These are phyloP conservation scores for Selaginella moellendorffii DNA, from an alignment of 75 land plant genomes.

Conservation along the genomic window DNA sequence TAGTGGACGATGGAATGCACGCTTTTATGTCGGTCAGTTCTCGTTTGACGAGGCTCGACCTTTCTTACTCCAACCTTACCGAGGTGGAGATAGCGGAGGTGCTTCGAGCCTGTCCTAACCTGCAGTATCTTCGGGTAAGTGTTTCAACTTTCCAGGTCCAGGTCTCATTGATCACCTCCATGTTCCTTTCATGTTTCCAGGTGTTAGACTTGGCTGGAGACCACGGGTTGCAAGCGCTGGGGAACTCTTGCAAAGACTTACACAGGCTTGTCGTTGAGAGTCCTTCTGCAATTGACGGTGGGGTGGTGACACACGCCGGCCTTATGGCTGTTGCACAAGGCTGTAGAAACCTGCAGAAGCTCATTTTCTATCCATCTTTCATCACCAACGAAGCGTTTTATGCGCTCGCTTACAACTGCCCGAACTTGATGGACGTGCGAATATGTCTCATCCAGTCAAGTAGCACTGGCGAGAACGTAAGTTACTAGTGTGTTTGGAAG, in stretches of 20 bases:
- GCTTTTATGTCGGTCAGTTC: conserved; percentile 13
- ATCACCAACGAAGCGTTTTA: conserved; percentile 28
- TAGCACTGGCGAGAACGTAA: conserved; percentile 6
- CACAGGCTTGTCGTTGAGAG: conserved; percentile 33
- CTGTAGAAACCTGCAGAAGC: conserved; percentile 23
- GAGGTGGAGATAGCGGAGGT: conserved; percentile 14
- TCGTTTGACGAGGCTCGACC: conserved; percentile 15
- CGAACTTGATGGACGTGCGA: conserved; percentile 27
- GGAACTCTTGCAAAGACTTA: conserved; percentile 19
- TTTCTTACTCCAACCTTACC: conserved; percentile 14
- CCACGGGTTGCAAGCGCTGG: conserved; percentile 23
- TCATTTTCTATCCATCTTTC: conserved; percentile 31
- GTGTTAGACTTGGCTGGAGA: conserved; percentile 28
- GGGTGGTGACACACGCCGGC: conserved; percentile 26
- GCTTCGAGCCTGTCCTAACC: conserved; percentile 11
- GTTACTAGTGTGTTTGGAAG: no score
- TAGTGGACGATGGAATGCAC: conserved; percentile 13
- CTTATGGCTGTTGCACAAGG: conserved; percentile 25
- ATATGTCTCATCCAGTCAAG: conserved; percentile 18
- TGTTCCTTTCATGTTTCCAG: no score
- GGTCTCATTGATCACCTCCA: no score
- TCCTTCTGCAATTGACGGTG: conserved; percentile 15
- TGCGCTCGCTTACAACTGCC: conserved; percentile 23
- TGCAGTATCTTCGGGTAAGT: conserved; percentile 19
- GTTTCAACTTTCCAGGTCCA: no score